phyloP scores from a whole-genome alignment of 805 yeast species.

The Saccharomycopsis sp. region DNA sequence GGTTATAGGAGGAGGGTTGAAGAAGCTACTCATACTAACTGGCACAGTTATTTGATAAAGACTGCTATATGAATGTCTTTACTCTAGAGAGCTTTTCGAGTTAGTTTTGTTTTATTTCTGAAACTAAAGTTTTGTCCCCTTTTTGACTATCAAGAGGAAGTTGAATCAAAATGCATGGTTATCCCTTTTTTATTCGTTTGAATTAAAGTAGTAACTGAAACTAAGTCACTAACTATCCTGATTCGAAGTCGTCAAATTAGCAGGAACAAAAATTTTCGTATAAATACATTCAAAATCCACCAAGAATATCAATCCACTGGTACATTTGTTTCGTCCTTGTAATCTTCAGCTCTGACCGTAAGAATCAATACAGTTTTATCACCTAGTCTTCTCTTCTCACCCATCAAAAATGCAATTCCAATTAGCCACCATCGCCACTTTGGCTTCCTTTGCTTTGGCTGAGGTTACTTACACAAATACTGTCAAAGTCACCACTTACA shows the following conservation, averaged over 20 bases:
- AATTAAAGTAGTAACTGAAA: not conserved
- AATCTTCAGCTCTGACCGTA: too few species aligned
- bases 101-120: not conserved
- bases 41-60: too few species aligned
- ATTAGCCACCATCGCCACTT: not conserved
- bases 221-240: not conserved
- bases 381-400: too few species aligned
- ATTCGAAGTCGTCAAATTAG: not conserved
- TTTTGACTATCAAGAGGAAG: not conserved
- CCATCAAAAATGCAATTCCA: conserved; percentile 19
- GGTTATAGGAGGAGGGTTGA: not conserved
- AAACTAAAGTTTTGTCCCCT: not conserved
- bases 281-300: not conserved
- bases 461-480: conserved; percentile 9
- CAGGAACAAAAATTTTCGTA: not conserved
- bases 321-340: too few species aligned
- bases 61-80: too few species aligned
- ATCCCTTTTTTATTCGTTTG: not conserved
- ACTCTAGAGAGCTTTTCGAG: too few species aligned
- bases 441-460: conserved; percentile 6
- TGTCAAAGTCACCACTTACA: conserved; percentile 17
- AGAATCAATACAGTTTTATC: too few species aligned
- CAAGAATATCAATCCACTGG: too few species aligned
- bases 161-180: not conserved
- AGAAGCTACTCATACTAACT: too few species aligned